Evolutionary conservation across 2,329 filamentous ascomycete genomes (phyloP).

Genomic region (Cercospora berteroae): DNA sequence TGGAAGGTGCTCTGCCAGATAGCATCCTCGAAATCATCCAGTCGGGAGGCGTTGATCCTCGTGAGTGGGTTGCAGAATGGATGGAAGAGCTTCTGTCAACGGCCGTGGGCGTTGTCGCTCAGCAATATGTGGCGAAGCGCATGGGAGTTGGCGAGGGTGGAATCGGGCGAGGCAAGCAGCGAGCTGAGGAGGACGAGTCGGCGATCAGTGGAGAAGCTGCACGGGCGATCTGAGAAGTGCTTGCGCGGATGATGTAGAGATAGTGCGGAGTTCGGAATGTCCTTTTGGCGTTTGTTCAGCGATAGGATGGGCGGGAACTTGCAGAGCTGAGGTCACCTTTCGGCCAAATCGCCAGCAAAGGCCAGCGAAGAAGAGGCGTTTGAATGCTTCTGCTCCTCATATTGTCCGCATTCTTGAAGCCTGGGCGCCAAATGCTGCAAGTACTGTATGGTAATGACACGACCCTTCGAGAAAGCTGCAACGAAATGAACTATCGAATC

Average conservation of each 20-base stretch:
- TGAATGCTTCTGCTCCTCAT: background rate
- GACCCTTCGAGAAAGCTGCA: background rate
- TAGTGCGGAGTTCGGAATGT: background rate
- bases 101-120: constrained; percentile 79
- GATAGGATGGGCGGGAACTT: background rate
- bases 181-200: constrained; percentile 50
- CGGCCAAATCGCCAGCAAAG: background rate
- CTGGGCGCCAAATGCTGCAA: background rate
- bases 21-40: constrained; percentile 84
- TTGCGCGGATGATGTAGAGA: background rate
- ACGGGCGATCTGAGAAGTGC: constrained; percentile 46
- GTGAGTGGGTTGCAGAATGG: constrained; percentile 98
- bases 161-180: constrained; percentile 57
- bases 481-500: background rate
- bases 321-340: background rate
- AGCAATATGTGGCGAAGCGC: constrained; percentile 87
- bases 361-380: background rate
- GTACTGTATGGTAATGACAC: background rate
- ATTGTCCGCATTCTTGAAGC: background rate
- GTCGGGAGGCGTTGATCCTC: constrained; percentile 74
- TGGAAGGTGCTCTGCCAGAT: constrained; percentile 62
- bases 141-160: constrained; percentile 94
- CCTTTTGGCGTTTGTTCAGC: background rate
- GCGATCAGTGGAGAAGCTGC: constrained; percentile 60
- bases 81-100: constrained; percentile 81